Percentiles rank a stretch among this genome's conserved stretches.
These are phyloP conservation scores for Phytophthora fragariaefolia DNA, from an alignment of 352 stramenopile species.

Conservation along the genomic window DNA sequence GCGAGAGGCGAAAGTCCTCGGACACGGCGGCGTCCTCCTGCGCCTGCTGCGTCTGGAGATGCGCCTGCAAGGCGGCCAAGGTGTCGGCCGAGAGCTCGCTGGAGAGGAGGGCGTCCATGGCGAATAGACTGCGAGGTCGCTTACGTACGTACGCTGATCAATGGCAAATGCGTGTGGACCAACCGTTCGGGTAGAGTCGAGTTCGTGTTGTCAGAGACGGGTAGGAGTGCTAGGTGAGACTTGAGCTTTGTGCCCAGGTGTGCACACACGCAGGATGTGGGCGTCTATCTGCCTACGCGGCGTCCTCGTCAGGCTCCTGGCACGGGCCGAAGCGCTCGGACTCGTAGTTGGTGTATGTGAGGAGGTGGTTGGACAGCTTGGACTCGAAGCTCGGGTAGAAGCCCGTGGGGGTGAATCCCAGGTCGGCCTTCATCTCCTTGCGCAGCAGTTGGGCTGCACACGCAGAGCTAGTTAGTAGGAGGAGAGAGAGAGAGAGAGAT, in stretches of 20 bases:
- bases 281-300: too few species aligned
- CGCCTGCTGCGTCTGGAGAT: slow-evolving; percentile 49
- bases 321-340: slow-evolving; percentile 50
- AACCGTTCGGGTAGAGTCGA: slow-evolving; percentile 22
- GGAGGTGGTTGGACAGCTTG: slow-evolving; percentile 59
- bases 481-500: too few species aligned
- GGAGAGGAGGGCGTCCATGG: slow-evolving; percentile 50
- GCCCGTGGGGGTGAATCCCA: slow-evolving; percentile 53
- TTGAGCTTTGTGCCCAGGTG: too few species aligned
- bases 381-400: slow-evolving; percentile 62
- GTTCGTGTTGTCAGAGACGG: slow-evolving; percentile 15
- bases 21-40: slow-evolving; percentile 48
- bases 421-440: slow-evolving; percentile 50
- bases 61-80: slow-evolving; percentile 54
- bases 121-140: too few species aligned
- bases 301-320: slow-evolving; percentile 35
- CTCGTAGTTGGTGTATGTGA: slow-evolving; percentile 65
- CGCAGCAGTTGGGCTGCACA: slow-evolving; percentile 43
- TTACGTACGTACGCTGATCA: not conserved
- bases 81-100: slow-evolving; percentile 61
- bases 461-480: slow-evolving; percentile 10
- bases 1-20: slow-evolving; percentile 63
- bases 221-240: not conserved
- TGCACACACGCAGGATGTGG: too few species aligned
- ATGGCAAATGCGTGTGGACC: slow-evolving; percentile 15